Evolutionary conservation across 1,284 basidiomycete genomes (phyloP), one percentile per base, ranked within the genome.

Genomic region (Takashimella koratensis): DNA sequence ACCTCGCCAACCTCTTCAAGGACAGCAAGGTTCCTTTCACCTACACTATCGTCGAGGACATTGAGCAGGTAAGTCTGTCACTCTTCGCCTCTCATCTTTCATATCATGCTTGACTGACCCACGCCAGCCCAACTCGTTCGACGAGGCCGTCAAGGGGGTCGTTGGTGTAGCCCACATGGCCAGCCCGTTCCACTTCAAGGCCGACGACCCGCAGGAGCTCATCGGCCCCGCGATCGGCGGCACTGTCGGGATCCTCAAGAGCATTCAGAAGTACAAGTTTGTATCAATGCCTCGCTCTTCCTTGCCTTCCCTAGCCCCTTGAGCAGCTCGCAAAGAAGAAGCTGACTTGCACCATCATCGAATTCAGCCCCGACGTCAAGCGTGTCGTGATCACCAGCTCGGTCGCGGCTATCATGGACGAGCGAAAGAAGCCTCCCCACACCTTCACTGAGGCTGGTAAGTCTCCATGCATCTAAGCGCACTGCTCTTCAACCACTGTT

Each of bases 311-410:
- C n/a, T n/a, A n/a, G n/a, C n/a, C n/a, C n/a, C n/a, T n/a, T n/a
- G n/a, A n/a, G n/a, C n/a, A n/a, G n/a, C n/a, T n/a, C n/a, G n/a
- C n/a, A n/a, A n/a, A n/a, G n/a, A n/a, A n/a, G n/a, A n/a, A n/a
- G n/a, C n/a, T n/a, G n/a, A n/a, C n/a, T n/a, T n/a, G n/a, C n/a
- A n/a, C n/a, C n/a, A n/a, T n/a, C n/a, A n/a, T n/a, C n/a, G n/a
- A n/a, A n/a, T n/a, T n/a, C 52, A 73, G 79, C 56, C 64, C 79
- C 21, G 60, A 68, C 20, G 77, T 88, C 52, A 80, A 83, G 67
- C 82, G 87, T 2, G 77, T 90, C 42, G 83, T 90, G 47, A 73
- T 89, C 54, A 86, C 85, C 0, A 58, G 55, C 1, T 86, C 86
- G 0, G 78, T 76, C 43, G 83, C 81, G 0, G 73, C 84, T 3